phyloP scores from a whole-genome alignment of 495 filamentous ascomycete genomes.

The Hyaloscypha variabilis region DNA sequence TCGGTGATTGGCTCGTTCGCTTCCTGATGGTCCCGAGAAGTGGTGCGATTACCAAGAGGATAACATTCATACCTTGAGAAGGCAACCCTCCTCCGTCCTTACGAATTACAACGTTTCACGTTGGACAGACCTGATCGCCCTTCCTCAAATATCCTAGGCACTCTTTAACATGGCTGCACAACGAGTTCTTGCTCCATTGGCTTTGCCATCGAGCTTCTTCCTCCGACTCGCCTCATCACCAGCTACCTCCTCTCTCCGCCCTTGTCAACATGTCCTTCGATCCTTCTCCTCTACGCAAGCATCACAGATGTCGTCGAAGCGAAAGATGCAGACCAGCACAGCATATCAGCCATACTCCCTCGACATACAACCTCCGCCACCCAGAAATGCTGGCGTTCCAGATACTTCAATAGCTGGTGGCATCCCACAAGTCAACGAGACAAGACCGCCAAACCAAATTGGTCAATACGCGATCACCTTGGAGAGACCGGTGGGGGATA shows the following conservation, averaged over 20 bases:
- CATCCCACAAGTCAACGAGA: constrained; percentile 56
- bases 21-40: constrained; percentile 3
- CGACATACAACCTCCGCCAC: constrained; percentile 61
- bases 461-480: constrained; percentile 32
- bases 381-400: constrained; percentile 64
- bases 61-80: constrained; percentile 10
- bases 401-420: constrained; percentile 70
- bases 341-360: constrained; percentile 78
- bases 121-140: not conserved
- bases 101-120: not conserved
- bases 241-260: constrained; percentile 37
- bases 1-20: not conserved
- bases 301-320: constrained; percentile 57
- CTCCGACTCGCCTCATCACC: constrained; percentile 50
- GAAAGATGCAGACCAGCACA: constrained; percentile 71
- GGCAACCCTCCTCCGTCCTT: not conserved
- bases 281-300: constrained; percentile 66
- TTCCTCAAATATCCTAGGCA: not conserved
- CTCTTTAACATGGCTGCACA: constrained; percentile 25
- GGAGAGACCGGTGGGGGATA: constrained; percentile 18
- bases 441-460: constrained; percentile 46
- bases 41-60: constrained; percentile 20
- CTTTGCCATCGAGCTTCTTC: constrained; percentile 49
- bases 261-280: constrained; percentile 57
- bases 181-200: constrained; percentile 34